Base-by-base conservation (phyloP, 2,329 filamentous ascomycete genomes). In the Bretziella fagacearum region DNA sequence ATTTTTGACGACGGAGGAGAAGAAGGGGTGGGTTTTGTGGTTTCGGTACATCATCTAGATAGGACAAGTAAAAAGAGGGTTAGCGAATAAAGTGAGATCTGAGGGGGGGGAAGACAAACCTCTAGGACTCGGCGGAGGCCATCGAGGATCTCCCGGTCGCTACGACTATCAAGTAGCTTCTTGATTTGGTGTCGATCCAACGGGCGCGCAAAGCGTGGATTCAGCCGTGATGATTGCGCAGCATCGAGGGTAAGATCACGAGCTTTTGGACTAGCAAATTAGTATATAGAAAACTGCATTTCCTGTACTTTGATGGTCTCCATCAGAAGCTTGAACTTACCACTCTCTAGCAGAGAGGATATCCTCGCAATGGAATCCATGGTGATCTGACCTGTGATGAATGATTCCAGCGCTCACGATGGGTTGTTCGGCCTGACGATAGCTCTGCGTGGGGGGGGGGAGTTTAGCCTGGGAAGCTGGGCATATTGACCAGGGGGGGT, bases 341-440 rank as follows among this genome's bases (percentile, higher is more conserved):
- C 86, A 65, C 83, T 91, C 70, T 96, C 91, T 63, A 98, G 79
- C 65, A 96, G 76, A 61, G 78, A 84, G 56, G 87, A 93, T 63
- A 98, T 93, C 58, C 84, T 77, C 54, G 89, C 86, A 60, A 96
- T 86, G 18, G 89, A 93, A 74, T 98, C 91, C 91, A 98, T 98
- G 49, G 51, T 35, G 30, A n/a, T n/a, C n/a, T n/a, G n/a, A n/a
- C n/a, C n/a, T n/a, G n/a, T n/a, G n/a, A n/a, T n/a, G n/a, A n/a
- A n/a, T n/a, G n/a, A n/a, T n/a, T n/a, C n/a, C n/a, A n/a, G n/a
- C n/a, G n/a, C n/a, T n/a, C n/a, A n/a, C n/a, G n/a, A n/a, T n/a
- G n/a, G n/a, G n/a, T n/a, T n/a, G n/a, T n/a, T n/a, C n/a, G n/a
- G n/a, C n/a, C n/a, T n/a, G n/a, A n/a, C n/a, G n/a, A n/a, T n/a